Evolutionary conservation across 176 grass and related monocot species (phyloP).

Genomic region (Saccharum officinarum): DNA sequence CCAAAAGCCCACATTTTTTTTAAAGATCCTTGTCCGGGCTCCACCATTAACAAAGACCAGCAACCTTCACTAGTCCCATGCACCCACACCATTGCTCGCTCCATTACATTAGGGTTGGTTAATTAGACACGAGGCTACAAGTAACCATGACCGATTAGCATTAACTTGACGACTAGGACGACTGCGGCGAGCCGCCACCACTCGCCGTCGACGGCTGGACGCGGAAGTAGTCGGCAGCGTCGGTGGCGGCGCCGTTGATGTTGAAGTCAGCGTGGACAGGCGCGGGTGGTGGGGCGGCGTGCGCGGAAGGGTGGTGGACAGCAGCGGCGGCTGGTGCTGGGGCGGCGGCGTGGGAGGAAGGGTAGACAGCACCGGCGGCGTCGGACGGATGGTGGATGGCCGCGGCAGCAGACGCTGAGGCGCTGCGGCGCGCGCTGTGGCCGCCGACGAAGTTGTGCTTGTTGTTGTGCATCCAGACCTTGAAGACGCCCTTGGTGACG

Average conservation of each 20-base stretch:
- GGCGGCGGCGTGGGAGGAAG: not conserved
- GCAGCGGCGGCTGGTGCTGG: not conserved
- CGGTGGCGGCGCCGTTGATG: conserved; percentile 21
- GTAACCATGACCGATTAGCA: not conserved
- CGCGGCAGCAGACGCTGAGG: not conserved
- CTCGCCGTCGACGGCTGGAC: conserved; percentile 17
- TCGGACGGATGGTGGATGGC: not conserved
- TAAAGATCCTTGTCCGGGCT: not conserved
- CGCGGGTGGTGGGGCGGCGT: not conserved
- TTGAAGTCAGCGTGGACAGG: conserved; percentile 18
- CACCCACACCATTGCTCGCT: not conserved
- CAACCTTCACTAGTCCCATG: not conserved
- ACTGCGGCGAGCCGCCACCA: conserved; percentile 15
- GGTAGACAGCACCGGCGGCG: not conserved
- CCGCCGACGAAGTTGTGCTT: conserved; percentile 83
- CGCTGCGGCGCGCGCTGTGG: conserved; percentile 42
- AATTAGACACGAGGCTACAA: conserved; percentile 23
- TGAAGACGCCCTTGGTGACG: conserved; percentile 81
- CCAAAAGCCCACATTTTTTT: not conserved
- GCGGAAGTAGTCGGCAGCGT: not conserved
- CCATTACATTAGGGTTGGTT: conserved; percentile 17
- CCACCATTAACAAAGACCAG: not conserved
- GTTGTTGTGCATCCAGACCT: conserved; percentile 99
- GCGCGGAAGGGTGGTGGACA: not conserved
- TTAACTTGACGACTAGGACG: not conserved